Evolutionary conservation across 495 filamentous ascomycete genomes (phyloP).

Genomic region (Talaromyces nanjingensis): DNA sequence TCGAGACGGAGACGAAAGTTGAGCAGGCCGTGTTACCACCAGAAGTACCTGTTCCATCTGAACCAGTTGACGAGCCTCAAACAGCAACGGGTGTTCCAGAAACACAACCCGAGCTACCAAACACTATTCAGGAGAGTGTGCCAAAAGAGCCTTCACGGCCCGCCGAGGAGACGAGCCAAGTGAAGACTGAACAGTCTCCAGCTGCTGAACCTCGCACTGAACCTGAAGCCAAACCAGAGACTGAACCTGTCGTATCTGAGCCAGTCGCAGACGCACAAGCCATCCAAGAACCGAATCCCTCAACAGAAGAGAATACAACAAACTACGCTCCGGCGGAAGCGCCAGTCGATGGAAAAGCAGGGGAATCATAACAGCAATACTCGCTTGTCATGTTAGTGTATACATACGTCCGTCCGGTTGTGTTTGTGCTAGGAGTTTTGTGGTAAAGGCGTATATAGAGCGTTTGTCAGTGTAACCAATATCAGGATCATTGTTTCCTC

Average conservation of each 20-base stretch:
- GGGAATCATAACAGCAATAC: neutral
- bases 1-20: conserved; percentile 6
- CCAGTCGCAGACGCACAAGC: neutral
- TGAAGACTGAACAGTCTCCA: neutral
- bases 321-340: neutral
- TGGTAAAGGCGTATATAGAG: neutral
- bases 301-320: neutral
- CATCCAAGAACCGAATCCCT: neutral
- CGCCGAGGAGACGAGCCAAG: neutral
- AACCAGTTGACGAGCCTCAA: conserved; percentile 1
- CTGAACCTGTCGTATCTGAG: neutral
- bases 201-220: neutral
- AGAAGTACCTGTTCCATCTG: neutral
- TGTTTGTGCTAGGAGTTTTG: neutral
- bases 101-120: neutral
- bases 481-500: neutral
- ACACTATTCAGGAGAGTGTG: neutral
- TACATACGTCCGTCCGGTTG: neutral
- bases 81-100: neutral
- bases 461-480: neutral
- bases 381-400: neutral
- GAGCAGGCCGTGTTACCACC: neutral
- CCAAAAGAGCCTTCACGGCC: neutral
- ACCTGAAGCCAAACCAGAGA: neutral
- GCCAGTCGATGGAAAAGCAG: neutral